phyloP scores from a whole-genome alignment of 2,329 filamentous ascomycete genomes.

The Ophiobolus disseminans region DNA sequence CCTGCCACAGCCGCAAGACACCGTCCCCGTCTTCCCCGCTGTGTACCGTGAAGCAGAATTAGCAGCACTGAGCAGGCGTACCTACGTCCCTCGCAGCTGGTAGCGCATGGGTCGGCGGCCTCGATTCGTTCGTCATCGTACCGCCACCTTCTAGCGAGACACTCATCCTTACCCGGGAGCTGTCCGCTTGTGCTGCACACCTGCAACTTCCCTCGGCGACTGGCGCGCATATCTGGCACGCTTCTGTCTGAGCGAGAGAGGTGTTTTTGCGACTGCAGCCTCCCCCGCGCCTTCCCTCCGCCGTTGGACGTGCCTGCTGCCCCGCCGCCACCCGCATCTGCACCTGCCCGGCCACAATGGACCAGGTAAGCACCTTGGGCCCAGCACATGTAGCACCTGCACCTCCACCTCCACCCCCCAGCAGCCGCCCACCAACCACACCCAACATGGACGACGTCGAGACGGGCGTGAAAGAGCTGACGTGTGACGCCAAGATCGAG shows the following conservation, averaged over 20 bases:
- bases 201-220: constrained; percentile 26
- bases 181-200: constrained; percentile 18
- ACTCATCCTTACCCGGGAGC: constrained; percentile 21
- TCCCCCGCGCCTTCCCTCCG: constrained; percentile 17
- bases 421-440: background rate
- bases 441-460: constrained; percentile 8
- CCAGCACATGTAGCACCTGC: constrained; percentile 3
- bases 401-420: background rate
- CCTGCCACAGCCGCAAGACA: too few relatives aligned
- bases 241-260: background rate
- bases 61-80: too few relatives aligned
- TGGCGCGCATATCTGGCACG: constrained; percentile 23
- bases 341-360: constrained; percentile 41
- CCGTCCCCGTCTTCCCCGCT: too few relatives aligned
- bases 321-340: constrained; percentile 24
- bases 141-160: constrained; percentile 48
- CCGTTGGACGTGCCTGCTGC: constrained; percentile 14
- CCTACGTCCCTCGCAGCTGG: constrained; percentile 8
- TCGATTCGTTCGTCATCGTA: constrained; percentile 27
- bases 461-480: constrained; percentile 17
- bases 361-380: constrained; percentile 46
- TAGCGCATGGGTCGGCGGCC: constrained; percentile 6
- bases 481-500: constrained; percentile 56
- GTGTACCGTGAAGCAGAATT: too few relatives aligned
- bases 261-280: background rate